These are phyloP conservation scores for Quercus rubra DNA, from an alignment of 306 rosid species.

Conservation along the genomic window DNA sequence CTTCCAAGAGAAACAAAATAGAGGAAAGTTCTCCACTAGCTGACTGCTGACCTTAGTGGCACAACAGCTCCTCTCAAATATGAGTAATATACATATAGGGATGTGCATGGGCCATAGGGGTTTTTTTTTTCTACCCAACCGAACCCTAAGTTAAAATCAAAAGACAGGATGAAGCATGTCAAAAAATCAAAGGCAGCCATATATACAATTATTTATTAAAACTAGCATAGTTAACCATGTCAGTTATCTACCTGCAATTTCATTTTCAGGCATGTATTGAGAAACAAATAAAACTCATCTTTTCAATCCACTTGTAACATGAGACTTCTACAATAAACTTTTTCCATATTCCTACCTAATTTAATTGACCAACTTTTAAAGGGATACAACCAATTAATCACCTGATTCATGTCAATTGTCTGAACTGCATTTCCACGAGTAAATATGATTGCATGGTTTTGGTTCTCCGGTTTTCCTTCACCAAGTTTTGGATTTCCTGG, in stretches of 20 bases:
- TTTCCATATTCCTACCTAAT: neutral
- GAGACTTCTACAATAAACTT: neutral
- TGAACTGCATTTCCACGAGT: constrained; percentile 97
- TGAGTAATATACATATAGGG: too few relatives aligned
- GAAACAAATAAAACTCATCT: neutral
- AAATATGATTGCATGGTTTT: constrained; percentile 89
- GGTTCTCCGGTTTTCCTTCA: constrained; percentile 99
- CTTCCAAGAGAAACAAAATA: too few relatives aligned
- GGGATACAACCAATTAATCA: constrained; percentile 20
- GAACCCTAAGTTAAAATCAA: neutral
- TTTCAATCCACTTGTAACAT: neutral
- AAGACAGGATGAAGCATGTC: neutral
- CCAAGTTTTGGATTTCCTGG: constrained; percentile 93
- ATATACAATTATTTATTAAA: neutral
- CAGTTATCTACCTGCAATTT: neutral
- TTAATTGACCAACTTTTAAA: neutral
- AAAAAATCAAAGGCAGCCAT: neutral
- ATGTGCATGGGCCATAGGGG: too few relatives aligned
- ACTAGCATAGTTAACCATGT: neutral
- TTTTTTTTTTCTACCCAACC: too few relatives aligned
- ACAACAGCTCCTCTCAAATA: too few relatives aligned
- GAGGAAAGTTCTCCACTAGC: too few relatives aligned
- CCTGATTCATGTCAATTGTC: constrained; percentile 99
- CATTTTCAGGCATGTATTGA: neutral
- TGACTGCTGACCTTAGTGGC: too few relatives aligned